Percentiles rank a stretch among this genome's conserved stretches.
phyloP scores from a whole-genome alignment of 345 rosid genomes.

The Microthlaspi erraticum region DNA sequence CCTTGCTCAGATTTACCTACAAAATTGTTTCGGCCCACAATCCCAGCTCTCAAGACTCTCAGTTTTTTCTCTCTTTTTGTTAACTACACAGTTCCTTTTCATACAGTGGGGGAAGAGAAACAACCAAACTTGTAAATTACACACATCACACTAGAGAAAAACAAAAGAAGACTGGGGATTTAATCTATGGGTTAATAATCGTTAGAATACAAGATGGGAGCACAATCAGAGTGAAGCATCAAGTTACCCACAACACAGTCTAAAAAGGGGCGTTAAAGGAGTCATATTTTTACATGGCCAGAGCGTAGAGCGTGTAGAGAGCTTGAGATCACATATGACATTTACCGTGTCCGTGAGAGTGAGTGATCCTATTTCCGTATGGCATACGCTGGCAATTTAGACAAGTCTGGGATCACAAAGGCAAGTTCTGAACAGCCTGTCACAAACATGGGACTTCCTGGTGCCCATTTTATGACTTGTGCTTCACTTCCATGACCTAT shows the following conservation, averaged over 20 bases:
- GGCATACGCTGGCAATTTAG: constrained; percentile 84
- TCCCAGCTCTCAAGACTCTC: not conserved
- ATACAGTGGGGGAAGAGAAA: not conserved
- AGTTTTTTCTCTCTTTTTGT: too few relatives aligned
- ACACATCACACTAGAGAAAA: not conserved
- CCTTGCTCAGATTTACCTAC: not conserved
- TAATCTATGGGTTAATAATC: not conserved
- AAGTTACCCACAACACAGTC: not conserved
- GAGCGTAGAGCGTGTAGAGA: not conserved
- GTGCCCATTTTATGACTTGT: constrained; percentile 88
- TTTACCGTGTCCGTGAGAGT: not conserved
- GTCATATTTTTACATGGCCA: not conserved
- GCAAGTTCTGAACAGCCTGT: constrained; percentile 89
- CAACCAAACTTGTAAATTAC: not conserved
- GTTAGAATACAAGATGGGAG: not conserved
- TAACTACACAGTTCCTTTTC: too few relatives aligned
- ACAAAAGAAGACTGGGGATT: too few relatives aligned
- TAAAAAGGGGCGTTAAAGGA: too few relatives aligned
- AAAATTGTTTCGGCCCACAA: constrained; percentile 5
- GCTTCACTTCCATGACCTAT: constrained; percentile 74
- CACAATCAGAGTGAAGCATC: not conserved
- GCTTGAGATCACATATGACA: not conserved
- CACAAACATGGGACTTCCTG: constrained; percentile 93
- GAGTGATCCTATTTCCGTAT: constrained; percentile 58
- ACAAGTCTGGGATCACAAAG: constrained; percentile 86